Evolutionary conservation across 306 rosid genomes (phyloP).

Genomic region (Corylus americana): DNA sequence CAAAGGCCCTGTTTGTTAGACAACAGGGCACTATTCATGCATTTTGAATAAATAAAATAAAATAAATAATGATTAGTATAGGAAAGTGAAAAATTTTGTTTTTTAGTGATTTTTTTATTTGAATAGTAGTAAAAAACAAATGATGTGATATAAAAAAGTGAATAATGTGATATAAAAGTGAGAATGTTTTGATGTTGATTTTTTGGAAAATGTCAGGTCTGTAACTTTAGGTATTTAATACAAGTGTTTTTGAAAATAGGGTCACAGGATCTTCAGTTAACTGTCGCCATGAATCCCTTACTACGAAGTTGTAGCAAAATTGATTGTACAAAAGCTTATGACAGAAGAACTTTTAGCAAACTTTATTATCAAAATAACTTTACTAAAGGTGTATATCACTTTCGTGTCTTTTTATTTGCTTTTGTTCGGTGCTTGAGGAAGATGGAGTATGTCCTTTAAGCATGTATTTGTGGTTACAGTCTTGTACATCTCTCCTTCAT

Average conservation of each 20-base stretch:
- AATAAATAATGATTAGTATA: no score
- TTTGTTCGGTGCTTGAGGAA: not conserved
- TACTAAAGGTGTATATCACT: not conserved
- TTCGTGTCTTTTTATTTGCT: not conserved
- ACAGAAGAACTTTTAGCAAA: not conserved
- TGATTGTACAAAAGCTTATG: conserved; percentile 4
- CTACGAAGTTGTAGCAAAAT: not conserved
- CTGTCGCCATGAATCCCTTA: not conserved
- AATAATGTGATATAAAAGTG: no score
- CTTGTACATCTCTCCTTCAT: not conserved
- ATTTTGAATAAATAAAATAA: no score
- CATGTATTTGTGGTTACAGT: not conserved
- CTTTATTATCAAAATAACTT: not conserved
- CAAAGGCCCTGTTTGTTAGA: no score
- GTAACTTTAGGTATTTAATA: not conserved
- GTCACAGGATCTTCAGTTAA: not conserved
- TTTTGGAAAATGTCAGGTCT: not conserved
- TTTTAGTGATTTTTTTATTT: no score
- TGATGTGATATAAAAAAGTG: no score
- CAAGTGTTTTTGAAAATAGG: not conserved
- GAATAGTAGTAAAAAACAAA: no score
- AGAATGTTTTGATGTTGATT: no score
- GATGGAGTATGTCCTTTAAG: not conserved
- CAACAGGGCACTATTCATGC: no score
- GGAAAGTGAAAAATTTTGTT: no score